phyloP scores from a whole-genome alignment of 345 rosid species.

The Limnanthes douglasii region DNA sequence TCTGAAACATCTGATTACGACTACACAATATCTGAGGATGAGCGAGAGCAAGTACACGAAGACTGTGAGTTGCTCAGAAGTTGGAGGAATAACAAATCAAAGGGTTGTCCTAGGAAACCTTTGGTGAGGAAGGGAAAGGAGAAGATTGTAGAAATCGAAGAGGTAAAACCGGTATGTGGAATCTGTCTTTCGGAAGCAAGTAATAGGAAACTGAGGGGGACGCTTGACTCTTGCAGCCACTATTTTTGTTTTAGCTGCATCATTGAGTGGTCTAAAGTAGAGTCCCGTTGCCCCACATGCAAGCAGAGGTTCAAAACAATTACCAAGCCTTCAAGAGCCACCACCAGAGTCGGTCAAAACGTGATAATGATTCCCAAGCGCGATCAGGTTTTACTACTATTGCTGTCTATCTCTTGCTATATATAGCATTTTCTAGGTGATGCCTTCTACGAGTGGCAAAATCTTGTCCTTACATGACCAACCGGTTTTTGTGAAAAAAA shows the following conservation, averaged over 20 bases:
- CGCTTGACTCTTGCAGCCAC: constrained; percentile 41
- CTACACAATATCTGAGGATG: constrained; percentile 88
- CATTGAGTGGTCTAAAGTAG: constrained; percentile 53
- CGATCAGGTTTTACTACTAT: no score
- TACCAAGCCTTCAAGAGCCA: constrained; percentile 19
- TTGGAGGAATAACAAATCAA: no score
- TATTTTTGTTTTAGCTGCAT: constrained; percentile 56
- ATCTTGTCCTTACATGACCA: no score
- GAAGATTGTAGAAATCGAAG: no score
- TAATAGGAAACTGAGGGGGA: constrained; percentile 27
- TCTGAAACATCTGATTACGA: constrained; percentile 61
- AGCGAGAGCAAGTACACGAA: constrained; percentile 87
- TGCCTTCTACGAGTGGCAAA: no score
- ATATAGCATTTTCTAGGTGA: no score
- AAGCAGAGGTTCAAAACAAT: constrained; percentile 37
- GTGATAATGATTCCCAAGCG: constrained; percentile 26
- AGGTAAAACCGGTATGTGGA: constrained; percentile 28
- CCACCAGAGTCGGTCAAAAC: constrained; percentile 21
- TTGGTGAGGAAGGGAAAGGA: no score
- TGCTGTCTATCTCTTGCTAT: not conserved
- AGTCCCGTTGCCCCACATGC: constrained; percentile 47
- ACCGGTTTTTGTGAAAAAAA: not conserved
- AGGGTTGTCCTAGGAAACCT: no score
- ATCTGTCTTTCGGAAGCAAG: constrained; percentile 36
- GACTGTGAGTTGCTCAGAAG: constrained; percentile 32